A percentile compares a stretch with the other conserved stretches of the same genome.
phyloP scores from a whole-genome alignment of 305 asterid species.

The Fraxinus greggii region DNA sequence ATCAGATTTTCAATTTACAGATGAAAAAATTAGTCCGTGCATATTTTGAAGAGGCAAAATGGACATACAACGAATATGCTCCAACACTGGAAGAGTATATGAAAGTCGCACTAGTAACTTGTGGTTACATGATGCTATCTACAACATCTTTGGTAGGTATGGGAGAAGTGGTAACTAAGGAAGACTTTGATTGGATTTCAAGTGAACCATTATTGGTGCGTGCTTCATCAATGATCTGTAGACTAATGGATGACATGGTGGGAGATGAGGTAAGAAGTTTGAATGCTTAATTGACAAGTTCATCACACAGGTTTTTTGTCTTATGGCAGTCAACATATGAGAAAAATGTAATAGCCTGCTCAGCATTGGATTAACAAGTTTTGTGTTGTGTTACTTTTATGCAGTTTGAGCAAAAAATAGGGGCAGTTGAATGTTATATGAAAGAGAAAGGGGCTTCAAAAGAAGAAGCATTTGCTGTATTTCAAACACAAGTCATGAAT shows the following conservation, averaged over 20 bases:
- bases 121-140: constrained; percentile 34
- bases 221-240: constrained; percentile 25
- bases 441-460: constrained; percentile 21
- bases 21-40: constrained; percentile 33
- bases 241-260: constrained; percentile 42
- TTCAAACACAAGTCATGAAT: constrained; percentile 17
- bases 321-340: too few species aligned
- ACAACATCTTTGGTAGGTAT: constrained; percentile 35
- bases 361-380: too few species aligned
- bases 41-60: constrained; percentile 39
- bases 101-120: constrained; percentile 26
- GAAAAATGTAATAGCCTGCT: too few species aligned
- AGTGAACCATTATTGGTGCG: constrained; percentile 29
- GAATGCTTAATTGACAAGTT: neutral
- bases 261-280: constrained; percentile 22
- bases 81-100: constrained; percentile 46
- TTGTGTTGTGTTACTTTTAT: neutral
- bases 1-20: constrained; percentile 8
- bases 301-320: too few species aligned
- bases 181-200: constrained; percentile 33
- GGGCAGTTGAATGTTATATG: constrained; percentile 26
- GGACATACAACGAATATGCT: constrained; percentile 25
- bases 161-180: constrained; percentile 21
- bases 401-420: constrained; percentile 30
- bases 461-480: constrained; percentile 24